These are phyloP conservation scores for Gregarina niphandrodes DNA, from an alignment of 169 alveolate genomes.

Conservation along the genomic window DNA sequence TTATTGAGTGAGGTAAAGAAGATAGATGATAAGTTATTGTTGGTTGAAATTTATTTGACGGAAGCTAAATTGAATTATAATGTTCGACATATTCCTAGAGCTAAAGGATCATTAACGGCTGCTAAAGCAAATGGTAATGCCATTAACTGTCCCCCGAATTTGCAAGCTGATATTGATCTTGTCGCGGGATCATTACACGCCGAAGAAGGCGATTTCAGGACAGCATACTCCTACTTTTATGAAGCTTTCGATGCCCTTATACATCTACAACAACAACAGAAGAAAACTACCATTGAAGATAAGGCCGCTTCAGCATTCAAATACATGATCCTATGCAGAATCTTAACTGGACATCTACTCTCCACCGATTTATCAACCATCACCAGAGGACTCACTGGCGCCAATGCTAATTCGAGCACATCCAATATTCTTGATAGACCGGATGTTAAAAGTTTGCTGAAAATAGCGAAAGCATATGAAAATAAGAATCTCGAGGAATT, in stretches of 20 bases:
- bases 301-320: too few relatives aligned
- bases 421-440: too few relatives aligned
- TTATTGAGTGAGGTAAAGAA: conserved; percentile 61
- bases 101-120: conserved; percentile 60
- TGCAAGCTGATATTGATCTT: conserved; percentile 71
- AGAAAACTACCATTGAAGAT: too few relatives aligned
- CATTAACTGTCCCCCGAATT: conserved; percentile 68
- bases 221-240: conserved; percentile 79
- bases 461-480: too few relatives aligned
- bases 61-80: conserved; percentile 65
- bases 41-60: conserved; percentile 62
- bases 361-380: too few relatives aligned
- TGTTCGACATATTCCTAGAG: conserved; percentile 53
- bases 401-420: too few relatives aligned
- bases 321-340: too few relatives aligned
- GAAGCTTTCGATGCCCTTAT: conserved; percentile 88
- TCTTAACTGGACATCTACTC: too few relatives aligned
- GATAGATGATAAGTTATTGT: conserved; percentile 67
- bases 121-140: conserved; percentile 70
- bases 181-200: conserved; percentile 37
- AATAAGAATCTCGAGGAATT: too few relatives aligned
- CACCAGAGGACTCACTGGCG: too few relatives aligned
- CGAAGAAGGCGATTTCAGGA: conserved; percentile 48
- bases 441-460: too few relatives aligned
- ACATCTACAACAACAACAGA: too few relatives aligned